These are phyloP conservation scores for Tylopilus subfusipes DNA, from an alignment of 768 basidiomycete genomes.

Conservation along the genomic window DNA sequence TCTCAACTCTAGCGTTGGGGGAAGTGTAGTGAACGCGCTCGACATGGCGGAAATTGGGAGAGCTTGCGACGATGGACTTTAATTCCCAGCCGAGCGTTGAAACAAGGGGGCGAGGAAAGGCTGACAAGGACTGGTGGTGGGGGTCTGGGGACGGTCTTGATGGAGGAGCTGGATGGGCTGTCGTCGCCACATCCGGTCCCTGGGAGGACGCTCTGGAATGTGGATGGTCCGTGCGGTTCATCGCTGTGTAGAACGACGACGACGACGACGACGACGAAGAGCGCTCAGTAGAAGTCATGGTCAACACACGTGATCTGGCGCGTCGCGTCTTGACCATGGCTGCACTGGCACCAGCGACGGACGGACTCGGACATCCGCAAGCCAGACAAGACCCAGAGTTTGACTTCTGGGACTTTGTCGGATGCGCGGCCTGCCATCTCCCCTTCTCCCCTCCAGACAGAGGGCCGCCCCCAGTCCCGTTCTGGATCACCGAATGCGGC, in stretches of 20 bases:
- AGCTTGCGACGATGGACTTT: conserved; percentile 34
- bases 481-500: conserved; percentile 88
- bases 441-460: conserved; percentile 53
- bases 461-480: conserved; percentile 58
- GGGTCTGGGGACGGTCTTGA: neutral
- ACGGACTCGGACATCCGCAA: conserved; percentile 1
- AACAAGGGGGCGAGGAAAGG: conserved; percentile 14
- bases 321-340: conserved; percentile 18
- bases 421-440: conserved; percentile 66
- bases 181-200: neutral
- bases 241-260: neutral
- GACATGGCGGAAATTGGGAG: conserved; percentile 42
- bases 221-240: neutral
- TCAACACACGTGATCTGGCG: conserved; percentile 17
- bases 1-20: conserved; percentile 26
- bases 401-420: conserved; percentile 81
- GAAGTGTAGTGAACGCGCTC: conserved; percentile 34
- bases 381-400: conserved; percentile 29
- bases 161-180: neutral
- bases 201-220: conserved; percentile 5
- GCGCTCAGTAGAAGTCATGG: neutral
- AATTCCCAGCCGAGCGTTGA: conserved; percentile 54
- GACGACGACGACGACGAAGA: neutral
- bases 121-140: neutral
- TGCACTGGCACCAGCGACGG: conserved; percentile 4